phyloP scores from a whole-genome alignment of 106 monocot species.

The Dioscorea dumetorum region DNA sequence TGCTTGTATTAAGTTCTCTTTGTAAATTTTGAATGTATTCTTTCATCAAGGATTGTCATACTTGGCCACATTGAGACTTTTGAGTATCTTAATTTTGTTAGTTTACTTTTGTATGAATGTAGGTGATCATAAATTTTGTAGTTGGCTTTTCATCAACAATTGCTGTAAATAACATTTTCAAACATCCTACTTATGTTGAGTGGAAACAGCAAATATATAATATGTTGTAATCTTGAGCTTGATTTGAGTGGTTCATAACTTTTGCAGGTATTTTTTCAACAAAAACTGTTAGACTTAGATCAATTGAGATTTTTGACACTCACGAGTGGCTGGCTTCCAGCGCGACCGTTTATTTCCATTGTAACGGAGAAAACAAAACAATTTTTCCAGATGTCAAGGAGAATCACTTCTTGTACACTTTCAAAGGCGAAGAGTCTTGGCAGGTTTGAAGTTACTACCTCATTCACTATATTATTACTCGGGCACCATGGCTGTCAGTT shows the following conservation, averaged over 20 bases:
- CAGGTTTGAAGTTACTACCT: conserved; percentile 34
- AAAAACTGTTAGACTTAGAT: conserved; percentile 31
- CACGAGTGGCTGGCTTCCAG: conserved; percentile 33
- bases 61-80: too few relatives aligned
- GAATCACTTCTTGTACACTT: conserved; percentile 32
- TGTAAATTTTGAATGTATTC: too few relatives aligned
- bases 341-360: conserved; percentile 43
- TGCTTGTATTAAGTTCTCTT: too few relatives aligned
- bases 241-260: neutral
- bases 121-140: too few relatives aligned
- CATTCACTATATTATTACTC: neutral
- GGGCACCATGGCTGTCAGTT: neutral
- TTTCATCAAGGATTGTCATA: too few relatives aligned
- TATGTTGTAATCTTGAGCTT: too few relatives aligned
- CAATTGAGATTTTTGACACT: conserved; percentile 40
- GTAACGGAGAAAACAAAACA: conserved; percentile 47
- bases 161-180: too few relatives aligned
- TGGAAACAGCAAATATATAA: too few relatives aligned
- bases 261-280: conserved; percentile 32
- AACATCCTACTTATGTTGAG: too few relatives aligned
- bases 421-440: conserved; percentile 79
- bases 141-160: too few relatives aligned
- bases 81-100: too few relatives aligned
- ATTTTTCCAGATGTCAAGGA: conserved; percentile 64
- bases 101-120: too few relatives aligned